These are phyloP conservation scores for Panicum virgatum DNA, from an alignment of 202 grass and related monocot species.

Conservation along the genomic window DNA sequence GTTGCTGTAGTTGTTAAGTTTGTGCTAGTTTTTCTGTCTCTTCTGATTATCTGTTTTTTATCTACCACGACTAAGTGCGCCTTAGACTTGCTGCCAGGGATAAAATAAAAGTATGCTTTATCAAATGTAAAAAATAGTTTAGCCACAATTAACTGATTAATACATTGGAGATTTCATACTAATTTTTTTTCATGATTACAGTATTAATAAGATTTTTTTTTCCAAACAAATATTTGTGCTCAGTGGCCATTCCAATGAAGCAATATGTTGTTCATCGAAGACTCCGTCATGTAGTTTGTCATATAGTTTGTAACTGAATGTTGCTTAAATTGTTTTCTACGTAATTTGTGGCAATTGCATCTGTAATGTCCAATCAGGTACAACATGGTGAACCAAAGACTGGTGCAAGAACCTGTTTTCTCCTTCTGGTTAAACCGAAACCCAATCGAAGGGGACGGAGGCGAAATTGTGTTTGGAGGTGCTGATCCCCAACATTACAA, in stretches of 20 bases:
- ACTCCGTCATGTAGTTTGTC: not conserved
- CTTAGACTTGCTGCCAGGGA: not conserved
- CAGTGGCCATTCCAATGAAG: not conserved
- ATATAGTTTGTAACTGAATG: not conserved
- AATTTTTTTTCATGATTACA: not conserved
- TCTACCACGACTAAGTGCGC: not conserved
- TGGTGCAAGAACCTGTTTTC: constrained; percentile 62
- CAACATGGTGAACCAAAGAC: constrained; percentile 77
- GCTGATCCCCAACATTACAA: constrained; percentile 64
- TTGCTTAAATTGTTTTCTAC: constrained; percentile 13
- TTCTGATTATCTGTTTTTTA: not conserved
- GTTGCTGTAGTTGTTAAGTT: not conserved
- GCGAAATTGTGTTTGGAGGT: constrained; percentile 95
- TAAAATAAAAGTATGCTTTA: not conserved
- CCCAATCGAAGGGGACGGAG: constrained; percentile 65
- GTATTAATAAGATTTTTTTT: not conserved
- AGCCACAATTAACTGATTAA: not conserved
- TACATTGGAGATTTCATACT: not conserved
- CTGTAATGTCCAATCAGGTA: constrained; percentile 52
- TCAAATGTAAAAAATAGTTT: not conserved
- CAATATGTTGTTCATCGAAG: not conserved
- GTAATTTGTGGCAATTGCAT: not conserved
- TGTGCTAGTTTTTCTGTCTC: not conserved
- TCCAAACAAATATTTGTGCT: not conserved
- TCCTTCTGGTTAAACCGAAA: constrained; percentile 97